Base-by-base conservation (phyloP, 2,329 filamentous ascomycete species). In the Leptographium wingfieldii region DNA sequence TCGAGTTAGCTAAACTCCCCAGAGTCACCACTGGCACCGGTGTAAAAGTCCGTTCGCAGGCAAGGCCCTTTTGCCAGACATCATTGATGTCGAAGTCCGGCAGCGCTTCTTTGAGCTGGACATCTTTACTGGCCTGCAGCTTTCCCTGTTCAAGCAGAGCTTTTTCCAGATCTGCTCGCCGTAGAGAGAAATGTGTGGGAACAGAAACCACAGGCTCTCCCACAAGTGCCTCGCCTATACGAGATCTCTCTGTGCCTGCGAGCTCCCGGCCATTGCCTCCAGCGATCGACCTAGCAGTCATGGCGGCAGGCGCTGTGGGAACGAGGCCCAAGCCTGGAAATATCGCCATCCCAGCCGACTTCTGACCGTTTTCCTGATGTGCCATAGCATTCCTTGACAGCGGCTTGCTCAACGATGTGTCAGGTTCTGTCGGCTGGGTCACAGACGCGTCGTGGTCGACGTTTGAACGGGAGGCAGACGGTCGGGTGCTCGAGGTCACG, bases 181-280 rank as follows among this genome's bases (percentile, higher is more conserved):
- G 89, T 64, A 92, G 73, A 69, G 87, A 83, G 63, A 90, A 76
- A 73, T 95, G 90, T 68, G 90, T 90, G 74, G 84, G 87, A 69
- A 94, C 84, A 66, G 95, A 77, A 69, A 89, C 84, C 69, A 90
- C 87, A 66, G 91, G 92, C 73, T 96, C 96, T 69, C 89, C 86
- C 71, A 95, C 79, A 66, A 95, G 10, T 25, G 12, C 38, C 12
- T n/a, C n/a, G 5, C 31, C 31, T 25, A 22, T 7, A 46, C 1
- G 43, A 6, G 43, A 19, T 3, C 43, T n/a, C 4, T 27, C 31
- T 40, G 31, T n/a, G n/a, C 31, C 40, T 27, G 40, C 53, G 16
- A 46, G 11, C 38, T 46, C 12, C 27, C 53, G 2, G 27, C 40
- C 22, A 19, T 27, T 7, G 53, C 54, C 46, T 40, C 31, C 38